Evolutionary conservation across 2,329 filamentous ascomycete genomes (phyloP), one percentile per base, ranked within the genome.

Genomic region (Zymoseptoria passerinii): DNA sequence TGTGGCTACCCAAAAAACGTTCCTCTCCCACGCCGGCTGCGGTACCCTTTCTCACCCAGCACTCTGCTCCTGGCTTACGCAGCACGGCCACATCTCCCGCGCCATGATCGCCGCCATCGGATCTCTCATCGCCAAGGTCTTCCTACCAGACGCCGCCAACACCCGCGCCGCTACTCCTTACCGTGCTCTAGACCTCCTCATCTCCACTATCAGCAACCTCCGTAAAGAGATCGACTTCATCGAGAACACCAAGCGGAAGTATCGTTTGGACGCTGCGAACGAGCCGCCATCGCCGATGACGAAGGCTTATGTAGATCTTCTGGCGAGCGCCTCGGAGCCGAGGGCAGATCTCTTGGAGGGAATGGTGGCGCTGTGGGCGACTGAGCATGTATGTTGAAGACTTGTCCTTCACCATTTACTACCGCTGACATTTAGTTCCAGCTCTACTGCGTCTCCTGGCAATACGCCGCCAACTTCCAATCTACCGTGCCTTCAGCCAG

Each of bases 281-380:
- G 75, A 78, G 7, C 69, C 72, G 8, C 75, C 77, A 3, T 77
- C 73, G 3, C 74, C 74, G 2, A 78, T 81, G 48, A 83, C 81
- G 0, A 75, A 77, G 54, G 79, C 78, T 6, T 79, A 83, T 63
- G 74, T 82, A n/a, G 81, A 83, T 67, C 72, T 84, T 19, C 80
- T 89, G 4, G 80, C 84, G 57, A 79, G 77, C n/a, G 79, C 78
- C 3, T 77, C 81, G 10, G 77, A 78, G 54, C 73, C 78, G 0
- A 77, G 75, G 7, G 75, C 76, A 2, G 78, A 73, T 1, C 69
- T 89, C 67, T 73, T 91, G 2, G 86, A 90, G 69, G 86, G 85
- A 5, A 77, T 89, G 61, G 80, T 89, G 2, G 79, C 89, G n/a
- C 80, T 91, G 23, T 92, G 87, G 84, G 84, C 83, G n/a, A 90